phyloP scores from a whole-genome alignment of 2,329 filamentous ascomycete species.

The Alternaria alternata region DNA sequence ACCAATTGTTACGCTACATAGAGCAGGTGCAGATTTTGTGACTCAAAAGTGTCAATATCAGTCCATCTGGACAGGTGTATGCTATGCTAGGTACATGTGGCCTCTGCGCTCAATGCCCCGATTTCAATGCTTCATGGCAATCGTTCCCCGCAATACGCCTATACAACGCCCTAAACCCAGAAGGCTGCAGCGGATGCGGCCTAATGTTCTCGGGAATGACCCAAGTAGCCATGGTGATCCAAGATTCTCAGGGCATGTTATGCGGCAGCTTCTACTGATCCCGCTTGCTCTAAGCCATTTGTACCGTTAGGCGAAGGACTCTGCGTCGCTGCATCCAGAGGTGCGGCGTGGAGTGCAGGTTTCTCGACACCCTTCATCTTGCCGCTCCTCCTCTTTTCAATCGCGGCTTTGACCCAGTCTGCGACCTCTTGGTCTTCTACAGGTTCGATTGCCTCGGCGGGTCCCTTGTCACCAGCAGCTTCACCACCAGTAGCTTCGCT shows the following conservation, averaged over 20 bases:
- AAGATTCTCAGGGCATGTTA: slow-evolving; percentile 2
- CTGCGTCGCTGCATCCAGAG: slow-evolving; percentile 72
- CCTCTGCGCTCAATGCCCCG: slow-evolving; percentile 25
- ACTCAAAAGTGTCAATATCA: not conserved
- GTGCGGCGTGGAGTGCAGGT: slow-evolving; percentile 87
- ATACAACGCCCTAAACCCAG: slow-evolving; percentile 12
- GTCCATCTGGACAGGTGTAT: slow-evolving; percentile 18
- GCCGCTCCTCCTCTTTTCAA: slow-evolving; percentile 72
- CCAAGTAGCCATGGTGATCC: not conserved
- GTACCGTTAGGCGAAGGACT: slow-evolving; percentile 44
- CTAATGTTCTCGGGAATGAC: not conserved
- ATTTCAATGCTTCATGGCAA: slow-evolving; percentile 26
- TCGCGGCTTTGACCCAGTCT: slow-evolving; percentile 78
- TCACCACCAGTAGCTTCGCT: slow-evolving; percentile 54
- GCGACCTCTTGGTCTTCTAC: slow-evolving; percentile 83
- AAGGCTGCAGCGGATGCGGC: slow-evolving; percentile 2
- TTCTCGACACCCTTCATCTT: slow-evolving; percentile 62
- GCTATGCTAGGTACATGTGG: slow-evolving; percentile 31
- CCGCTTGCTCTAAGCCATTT: slow-evolving; percentile 33
- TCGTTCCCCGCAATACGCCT: slow-evolving; percentile 28
- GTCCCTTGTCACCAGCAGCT: slow-evolving; percentile 42
- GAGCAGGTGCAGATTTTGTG: not conserved
- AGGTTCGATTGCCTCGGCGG: slow-evolving; percentile 36
- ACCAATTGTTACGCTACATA: not conserved
- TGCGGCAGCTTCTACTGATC: slow-evolving; percentile 27